Evolutionary conservation across 2,329 filamentous ascomycete species (phyloP), one percentile per base, ranked within the genome.

Genomic region (Xylaria polymorpha): DNA sequence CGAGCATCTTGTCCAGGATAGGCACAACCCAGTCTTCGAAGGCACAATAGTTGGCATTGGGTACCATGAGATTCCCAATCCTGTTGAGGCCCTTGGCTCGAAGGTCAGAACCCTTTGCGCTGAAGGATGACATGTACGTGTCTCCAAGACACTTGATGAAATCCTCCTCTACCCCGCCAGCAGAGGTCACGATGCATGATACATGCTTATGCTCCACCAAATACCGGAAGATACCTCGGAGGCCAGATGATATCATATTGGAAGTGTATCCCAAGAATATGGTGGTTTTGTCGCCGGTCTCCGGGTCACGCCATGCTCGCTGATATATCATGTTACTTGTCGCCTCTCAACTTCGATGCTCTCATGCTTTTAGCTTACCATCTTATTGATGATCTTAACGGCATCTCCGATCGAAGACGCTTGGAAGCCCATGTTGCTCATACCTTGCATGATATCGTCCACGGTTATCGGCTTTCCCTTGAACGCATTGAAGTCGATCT

Each of bases 1-100:
- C 91, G 2, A 98, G 86, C 94, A 99, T 96, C 73, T 84, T 89
- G 82, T 98, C 93, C n/a, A 99, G 85, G 74, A 99, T 97, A 2
- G 96, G 96, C 59, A 98, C 88, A 7, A 99, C 86, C 96, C 96
- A 99, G 83, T 99, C 96, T 80, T 99, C 96, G 76, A 99, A 99
- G 7, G 91, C 90, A 80, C 96, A 98, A 84, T 99, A 97, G 83
- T 99, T 99, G 80, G 90, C 93, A 80, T 99, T 99, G 6, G 96
- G 96, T 1, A 99, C 96, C 25, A 98, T 86, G 1, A 99, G 87
- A 77, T 99, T 98, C 61, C 96, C 96, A 76, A 99, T 98, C 39
- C 96, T 90, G 81, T 99, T 99, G 77, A 98, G 88, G 10, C 96
- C 96, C 79, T 93, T 92, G 70, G 90, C 87, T 46, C 96, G 92